Conservation (phyloP, 169 alveolate genomes). For the Cyclospora cayetanensis region DNA sequence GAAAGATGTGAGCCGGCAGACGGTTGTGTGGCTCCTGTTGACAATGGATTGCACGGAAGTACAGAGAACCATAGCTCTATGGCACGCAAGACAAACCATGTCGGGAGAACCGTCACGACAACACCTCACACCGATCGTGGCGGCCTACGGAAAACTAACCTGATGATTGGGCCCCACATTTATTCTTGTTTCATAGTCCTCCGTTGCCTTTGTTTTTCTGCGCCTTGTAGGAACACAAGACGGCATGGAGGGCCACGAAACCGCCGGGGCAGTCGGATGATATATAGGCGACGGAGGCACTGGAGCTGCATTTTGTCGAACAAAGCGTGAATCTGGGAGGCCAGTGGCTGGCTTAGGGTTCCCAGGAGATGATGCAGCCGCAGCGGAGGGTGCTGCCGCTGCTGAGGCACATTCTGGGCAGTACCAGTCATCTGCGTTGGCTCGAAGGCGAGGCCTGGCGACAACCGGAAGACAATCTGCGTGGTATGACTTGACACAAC, state of each 20-base stretch:
- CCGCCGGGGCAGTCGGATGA: conserved; percentile 43
- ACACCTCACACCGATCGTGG: too few relatives aligned
- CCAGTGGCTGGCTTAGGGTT: background rate
- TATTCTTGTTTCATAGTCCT: conserved; percentile 52
- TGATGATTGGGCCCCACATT: conserved; percentile 56
- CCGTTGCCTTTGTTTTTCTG: conserved; percentile 40
- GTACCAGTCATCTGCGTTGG: conserved; percentile 70
- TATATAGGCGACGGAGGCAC: conserved; percentile 19
- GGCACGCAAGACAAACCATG: too few relatives aligned
- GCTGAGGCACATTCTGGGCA: conserved; percentile 72
- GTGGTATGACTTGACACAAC: conserved; percentile 79
- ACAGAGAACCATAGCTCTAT: too few relatives aligned
- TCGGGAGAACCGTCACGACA: too few relatives aligned
- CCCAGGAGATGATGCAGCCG: background rate
- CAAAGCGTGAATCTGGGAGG: conserved; percentile 9
- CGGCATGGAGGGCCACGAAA: conserved; percentile 23
- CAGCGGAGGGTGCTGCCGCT: conserved; percentile 28
- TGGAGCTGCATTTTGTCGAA: conserved; percentile 14
- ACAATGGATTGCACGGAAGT: too few relatives aligned
- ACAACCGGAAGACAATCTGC: conserved; percentile 70
- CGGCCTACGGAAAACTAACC: background rate
- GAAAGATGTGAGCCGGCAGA: too few relatives aligned
- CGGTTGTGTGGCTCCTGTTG: too few relatives aligned
- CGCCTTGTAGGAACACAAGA: conserved; percentile 62
- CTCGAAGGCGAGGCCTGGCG: conserved; percentile 65